Evolutionary conservation across 805 yeast species (phyloP), one percentile per base, ranked within the genome.

Genomic region (Lipomyces chichibuensis): DNA sequence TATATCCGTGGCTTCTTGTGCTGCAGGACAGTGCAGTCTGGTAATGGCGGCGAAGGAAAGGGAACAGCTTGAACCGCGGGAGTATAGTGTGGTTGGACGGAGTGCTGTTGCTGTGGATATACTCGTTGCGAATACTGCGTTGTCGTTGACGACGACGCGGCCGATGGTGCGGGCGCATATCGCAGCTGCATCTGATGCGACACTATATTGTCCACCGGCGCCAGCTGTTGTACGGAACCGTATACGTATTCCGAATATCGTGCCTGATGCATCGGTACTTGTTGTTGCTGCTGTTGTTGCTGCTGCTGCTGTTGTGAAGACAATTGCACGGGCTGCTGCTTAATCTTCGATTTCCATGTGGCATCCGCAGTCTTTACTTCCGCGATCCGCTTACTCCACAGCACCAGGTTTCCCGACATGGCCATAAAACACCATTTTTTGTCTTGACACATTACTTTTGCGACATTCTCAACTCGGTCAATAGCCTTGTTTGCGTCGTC

Each of bases 341-440:
- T 25, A 11, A 35, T 29, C 53, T 35, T 35, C 14, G 27, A 20
- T 37, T 52, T 53, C 66, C 59, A 37, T 39, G 46, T 8, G 13
- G 23, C n/a, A 6, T 53, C 59, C 13, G 57, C 53, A 20, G 62
- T 60, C 53, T 54, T 63, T n/a, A 52, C 54, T 52, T 63, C 66
- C 8, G 58, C 66, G 7, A 63, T 60, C 27, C 32, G 25, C 43
- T 58, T 63, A 52, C 66, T 58, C 66, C 66, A 63, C 13, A 58
- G 62, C 46, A 58, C 51, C 33, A 63, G 25, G 33, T 63, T 63
- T 4, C 59, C 66, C 14, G 62, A 58, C 62, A 63, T 58, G 8
- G 59, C 62, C 66, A 59, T 59, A 27, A 46, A 63, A 14, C 57
- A 63, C 66, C 66, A 63, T 35, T 58, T 49, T 17, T 52, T 58